Base-by-base conservation (phyloP, 2,329 filamentous ascomycete species). In the Cercospora sp. region DNA sequence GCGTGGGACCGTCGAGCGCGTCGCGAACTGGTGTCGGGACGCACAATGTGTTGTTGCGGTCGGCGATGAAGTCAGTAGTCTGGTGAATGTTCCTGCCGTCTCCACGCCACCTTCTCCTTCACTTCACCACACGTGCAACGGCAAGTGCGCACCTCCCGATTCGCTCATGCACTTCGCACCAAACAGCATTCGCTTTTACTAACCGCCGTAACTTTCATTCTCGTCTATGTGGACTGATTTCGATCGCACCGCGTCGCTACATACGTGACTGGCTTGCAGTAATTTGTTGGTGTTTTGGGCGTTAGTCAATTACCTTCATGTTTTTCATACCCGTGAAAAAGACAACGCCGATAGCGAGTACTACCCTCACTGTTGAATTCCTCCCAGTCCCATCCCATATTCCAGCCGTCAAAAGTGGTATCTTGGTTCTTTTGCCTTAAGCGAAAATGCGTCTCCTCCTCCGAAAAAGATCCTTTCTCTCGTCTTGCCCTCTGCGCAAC, bases 221-320 rank as follows among this genome's bases (percentile, higher is more conserved):
- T 51, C 62, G 53, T 68, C 48, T 63, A 65, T 59, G 18, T 51
- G 45, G 20, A 20, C 26, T 62, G 63, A 65, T 58, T 9, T n/a
- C 36, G 42, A 57, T 23, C 42, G 55, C 31, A 62, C 28, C 59
- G 59, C 59, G 18, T 36, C 30, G 60, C 65, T 60, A 64, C 61
- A 59, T 63, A 48, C 48, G 28, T 62, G 53, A 63, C 59, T 36
- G 58, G 42, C 58, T 63, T 62, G 60, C 65, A 63, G 55, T 42
- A 26, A 10, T 13, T 63, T 59, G 18, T 20, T 48, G 40, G 57
- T 20, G 26, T 28, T 58, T 16, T n/a, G 26, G 16, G 45, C 63
- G 63, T 68, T 48, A 68, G 66, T 65, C 58, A 45, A 65, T 65
- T 68, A 65, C 42, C 59, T 33, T 68, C 58, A 61, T 68, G 26